Conservation (phyloP, 2,329 filamentous ascomycete genomes). For the Emmonsiellopsis sp. region DNA sequence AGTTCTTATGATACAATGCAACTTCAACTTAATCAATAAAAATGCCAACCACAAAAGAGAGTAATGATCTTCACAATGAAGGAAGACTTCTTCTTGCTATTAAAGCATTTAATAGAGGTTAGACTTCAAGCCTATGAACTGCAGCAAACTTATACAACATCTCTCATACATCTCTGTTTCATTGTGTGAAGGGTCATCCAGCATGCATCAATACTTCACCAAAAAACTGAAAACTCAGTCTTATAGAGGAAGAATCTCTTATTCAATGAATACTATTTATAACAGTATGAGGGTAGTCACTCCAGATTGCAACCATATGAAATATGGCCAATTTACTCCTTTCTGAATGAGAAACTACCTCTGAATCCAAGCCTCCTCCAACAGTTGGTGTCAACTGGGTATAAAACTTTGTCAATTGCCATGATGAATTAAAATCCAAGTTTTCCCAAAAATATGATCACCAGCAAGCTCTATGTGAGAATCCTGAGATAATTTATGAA, state of each 20-base stretch:
- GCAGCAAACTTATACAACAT: no score
- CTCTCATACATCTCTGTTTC: no score
- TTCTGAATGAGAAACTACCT: background rate
- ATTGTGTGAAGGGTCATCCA: conserved; percentile 29
- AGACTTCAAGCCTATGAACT: no score
- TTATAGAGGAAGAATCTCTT: background rate
- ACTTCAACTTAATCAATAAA: no score
- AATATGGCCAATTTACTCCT: background rate
- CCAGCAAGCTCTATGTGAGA: conserved; percentile 2
- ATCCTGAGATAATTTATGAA: background rate
- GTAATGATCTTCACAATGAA: no score
- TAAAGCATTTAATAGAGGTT: no score
- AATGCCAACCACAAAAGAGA: no score
- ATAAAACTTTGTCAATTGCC: background rate
- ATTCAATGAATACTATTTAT: background rate
- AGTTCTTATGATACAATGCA: no score
- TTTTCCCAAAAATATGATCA: no score
- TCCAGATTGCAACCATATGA: background rate
- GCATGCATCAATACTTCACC: background rate
- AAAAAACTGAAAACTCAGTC: background rate
- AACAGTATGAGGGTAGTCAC: background rate
- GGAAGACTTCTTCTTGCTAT: no score
- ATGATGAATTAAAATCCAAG: no score
- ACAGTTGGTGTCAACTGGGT: background rate
- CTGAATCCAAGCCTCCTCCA: background rate